Evolutionary conservation across 1,284 basidiomycete species (phyloP).

Genomic region (Fomitopsis schrenkii): DNA sequence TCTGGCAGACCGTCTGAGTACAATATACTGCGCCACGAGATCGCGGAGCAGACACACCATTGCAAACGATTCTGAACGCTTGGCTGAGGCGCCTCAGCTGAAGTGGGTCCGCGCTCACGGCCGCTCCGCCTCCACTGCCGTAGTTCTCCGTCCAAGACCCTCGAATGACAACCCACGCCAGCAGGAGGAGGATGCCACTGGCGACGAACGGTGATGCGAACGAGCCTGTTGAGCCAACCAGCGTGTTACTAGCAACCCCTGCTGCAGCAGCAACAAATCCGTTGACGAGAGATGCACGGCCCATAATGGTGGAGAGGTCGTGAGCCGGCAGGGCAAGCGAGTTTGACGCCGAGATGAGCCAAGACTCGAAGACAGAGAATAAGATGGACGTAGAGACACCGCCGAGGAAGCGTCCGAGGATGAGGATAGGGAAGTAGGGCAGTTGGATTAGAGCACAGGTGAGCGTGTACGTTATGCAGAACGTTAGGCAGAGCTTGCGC

Average conservation of each 20-base stretch:
- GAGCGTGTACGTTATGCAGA: constrained; percentile 60
- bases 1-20: constrained; percentile 34
- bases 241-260: constrained; percentile 59
- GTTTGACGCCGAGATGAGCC: constrained; percentile 62
- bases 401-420: constrained; percentile 59
- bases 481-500: constrained; percentile 59
- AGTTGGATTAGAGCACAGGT: constrained; percentile 57
- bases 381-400: constrained; percentile 72
- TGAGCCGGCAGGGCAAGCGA: constrained; percentile 45
- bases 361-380: constrained; percentile 72
- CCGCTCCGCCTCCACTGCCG: constrained; percentile 40
- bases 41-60: constrained; percentile 36
- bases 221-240: constrained; percentile 43
- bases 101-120: constrained; percentile 36
- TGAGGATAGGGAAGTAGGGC: constrained; percentile 51
- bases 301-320: constrained; percentile 67
- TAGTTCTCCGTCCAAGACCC: constrained; percentile 66
- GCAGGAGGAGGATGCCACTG: constrained; percentile 48
- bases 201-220: constrained; percentile 65
- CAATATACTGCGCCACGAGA: background rate
- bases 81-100: constrained; percentile 50
- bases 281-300: constrained; percentile 66
- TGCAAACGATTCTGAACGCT: constrained; percentile 55
- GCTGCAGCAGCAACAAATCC: constrained; percentile 66
- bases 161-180: constrained; percentile 55